Conservation (phyloP, 2,329 filamentous ascomycete species). For the Arthrobotrys iridis region DNA sequence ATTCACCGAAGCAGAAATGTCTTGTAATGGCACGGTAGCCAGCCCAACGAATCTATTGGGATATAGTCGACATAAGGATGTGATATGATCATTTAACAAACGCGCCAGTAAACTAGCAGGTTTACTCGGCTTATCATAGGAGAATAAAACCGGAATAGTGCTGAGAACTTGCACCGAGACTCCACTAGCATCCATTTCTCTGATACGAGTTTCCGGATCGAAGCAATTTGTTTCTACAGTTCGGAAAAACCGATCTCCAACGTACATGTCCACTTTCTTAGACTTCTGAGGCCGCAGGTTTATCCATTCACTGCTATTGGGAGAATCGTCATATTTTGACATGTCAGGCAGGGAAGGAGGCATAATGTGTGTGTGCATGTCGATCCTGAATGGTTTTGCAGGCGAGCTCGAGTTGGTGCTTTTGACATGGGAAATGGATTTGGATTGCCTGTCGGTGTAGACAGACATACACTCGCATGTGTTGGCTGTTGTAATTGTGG, state of each 20-base stretch:
- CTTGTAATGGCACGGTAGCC: conserved; percentile 60
- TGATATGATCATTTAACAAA: conserved; percentile 61
- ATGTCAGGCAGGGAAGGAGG: conserved; percentile 62
- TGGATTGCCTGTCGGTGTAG: not conserved
- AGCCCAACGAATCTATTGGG: conserved; percentile 60
- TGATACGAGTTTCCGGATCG: conserved; percentile 57
- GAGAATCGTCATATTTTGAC: conserved; percentile 64
- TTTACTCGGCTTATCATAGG: conserved; percentile 60
- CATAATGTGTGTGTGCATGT: conserved; percentile 62
- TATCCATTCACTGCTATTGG: conserved; percentile 61
- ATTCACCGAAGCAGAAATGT: conserved; percentile 58
- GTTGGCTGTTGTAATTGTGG: conserved; percentile 7
- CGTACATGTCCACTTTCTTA: conserved; percentile 61
- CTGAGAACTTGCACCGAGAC: conserved; percentile 61
- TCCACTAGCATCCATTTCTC: conserved; percentile 61
- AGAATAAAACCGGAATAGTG: conserved; percentile 62
- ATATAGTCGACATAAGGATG: conserved; percentile 55
- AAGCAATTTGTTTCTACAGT: conserved; percentile 61
- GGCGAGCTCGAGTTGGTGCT: not conserved
- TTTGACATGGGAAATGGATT: not conserved
- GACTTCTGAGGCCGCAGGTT: conserved; percentile 57
- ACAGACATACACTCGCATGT: conserved; percentile 17
- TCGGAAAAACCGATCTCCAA: conserved; percentile 60
- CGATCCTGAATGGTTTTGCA: conserved; percentile 58
- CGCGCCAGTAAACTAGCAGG: conserved; percentile 59